These are phyloP conservation scores for Dunaliella sp. DNA, from an alignment of 139 green algal genomes.

Conservation along the genomic window DNA sequence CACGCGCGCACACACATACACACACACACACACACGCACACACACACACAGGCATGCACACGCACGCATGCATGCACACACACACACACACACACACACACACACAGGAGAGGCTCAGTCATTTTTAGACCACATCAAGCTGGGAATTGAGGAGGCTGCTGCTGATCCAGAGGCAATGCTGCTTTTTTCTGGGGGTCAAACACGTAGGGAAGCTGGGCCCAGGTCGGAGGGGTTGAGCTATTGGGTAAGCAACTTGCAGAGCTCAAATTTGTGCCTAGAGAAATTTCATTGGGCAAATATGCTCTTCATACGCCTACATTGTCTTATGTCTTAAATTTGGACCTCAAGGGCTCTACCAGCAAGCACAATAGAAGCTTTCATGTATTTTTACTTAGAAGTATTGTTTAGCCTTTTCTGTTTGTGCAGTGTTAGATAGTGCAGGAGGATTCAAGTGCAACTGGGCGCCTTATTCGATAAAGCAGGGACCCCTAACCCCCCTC, in stretches of 20 bases:
- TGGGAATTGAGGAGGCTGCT: constrained; percentile 71
- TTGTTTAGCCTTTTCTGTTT: too few species aligned
- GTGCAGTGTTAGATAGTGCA: too few species aligned
- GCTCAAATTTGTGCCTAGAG: background rate
- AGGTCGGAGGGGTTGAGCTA: constrained; percentile 77
- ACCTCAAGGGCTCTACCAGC: background rate
- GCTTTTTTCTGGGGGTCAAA: constrained; percentile 75
- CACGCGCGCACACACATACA: too few species aligned
- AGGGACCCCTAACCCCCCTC: too few species aligned
- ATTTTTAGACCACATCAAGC: constrained; percentile 84
- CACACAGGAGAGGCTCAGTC: constrained; percentile 63
- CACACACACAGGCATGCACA: too few species aligned
- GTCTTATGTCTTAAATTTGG: constrained; percentile 1
- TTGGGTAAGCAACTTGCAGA: constrained; percentile 40
- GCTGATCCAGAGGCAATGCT: constrained; percentile 64
- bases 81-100: background rate
- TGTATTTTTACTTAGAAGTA: too few species aligned
- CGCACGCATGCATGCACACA: too few species aligned
- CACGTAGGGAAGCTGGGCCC: constrained; percentile 63
- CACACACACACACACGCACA: too few species aligned
- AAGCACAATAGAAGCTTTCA: constrained; percentile 13
- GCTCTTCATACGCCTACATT: background rate
- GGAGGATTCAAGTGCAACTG: too few species aligned
- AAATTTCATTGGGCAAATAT: background rate
- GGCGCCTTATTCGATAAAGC: too few species aligned